Base-by-base conservation (phyloP, 2,329 filamentous ascomycete genomes). In the Fusarium chlamydosporum region DNA sequence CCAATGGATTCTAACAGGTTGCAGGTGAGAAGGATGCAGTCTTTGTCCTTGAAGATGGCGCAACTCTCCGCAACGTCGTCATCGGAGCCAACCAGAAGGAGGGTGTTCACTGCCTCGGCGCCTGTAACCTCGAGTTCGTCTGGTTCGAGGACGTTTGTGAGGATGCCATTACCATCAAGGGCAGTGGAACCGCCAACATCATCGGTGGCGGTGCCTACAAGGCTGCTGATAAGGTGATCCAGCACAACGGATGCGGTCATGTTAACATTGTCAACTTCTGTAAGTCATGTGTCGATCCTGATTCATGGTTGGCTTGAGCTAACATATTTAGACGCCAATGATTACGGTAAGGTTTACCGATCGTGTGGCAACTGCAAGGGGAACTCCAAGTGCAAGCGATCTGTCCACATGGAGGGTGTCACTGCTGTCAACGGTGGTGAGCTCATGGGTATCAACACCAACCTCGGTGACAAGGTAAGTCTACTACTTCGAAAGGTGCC, bases 101-200 rank as follows among this genome's bases (percentile, higher is more conserved):
- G 71, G 82, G 82, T 34, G 76, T 84, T 12, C 81, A 84, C 76
- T 84, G 82, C 71, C 67, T 77, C 53, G 82, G 82, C 6, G 38
- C 75, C 5, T 83, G 81, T 71, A 82, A 74, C 23, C 70, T 83
- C 20, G 75, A 80, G 68, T 81, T 79, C 27, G 83, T 84, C 61
- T 85, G 83, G 82, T 85, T 83, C 71, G 79, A 81, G 65, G 79
- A 82, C 37, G 82, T 83, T 50, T 83, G 82, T 62, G 82, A 83
- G 65, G 71, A 73, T 37, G 63, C 63, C 18, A 66, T 66, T 40
- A 31, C 61, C 13, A 35, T 66, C 23, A 58, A 60, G 40, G 63
- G 63, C 18, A 76, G 78, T 43, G 76, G 76, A 10, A 63, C 61
- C 8, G 75, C 80, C 43, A 79, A 76, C 72, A 81, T 83, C 56